A percentile compares a stretch with the other conserved stretches of the same genome.
These are phyloP conservation scores for Thermothelomyces thermophilus DNA, from an alignment of 2,329 filamentous ascomycete genomes.

Conservation along the genomic window DNA sequence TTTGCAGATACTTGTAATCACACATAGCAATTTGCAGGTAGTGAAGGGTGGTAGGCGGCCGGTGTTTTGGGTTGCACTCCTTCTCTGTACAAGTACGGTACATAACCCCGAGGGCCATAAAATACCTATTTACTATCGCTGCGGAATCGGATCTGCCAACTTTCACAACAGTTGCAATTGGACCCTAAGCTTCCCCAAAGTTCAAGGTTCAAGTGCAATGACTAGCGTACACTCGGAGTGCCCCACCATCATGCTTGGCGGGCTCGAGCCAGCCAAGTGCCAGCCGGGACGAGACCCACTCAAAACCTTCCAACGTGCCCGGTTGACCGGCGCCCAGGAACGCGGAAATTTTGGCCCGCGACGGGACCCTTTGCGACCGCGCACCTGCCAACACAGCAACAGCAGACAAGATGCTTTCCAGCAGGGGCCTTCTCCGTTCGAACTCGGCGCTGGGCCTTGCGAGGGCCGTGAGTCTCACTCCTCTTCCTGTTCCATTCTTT, in stretches of 20 bases:
- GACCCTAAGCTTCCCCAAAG: not conserved
- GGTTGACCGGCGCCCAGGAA: no score
- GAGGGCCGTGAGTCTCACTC: slow-evolving; percentile 28
- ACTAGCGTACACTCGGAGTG: not conserved
- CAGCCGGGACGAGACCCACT: not conserved
- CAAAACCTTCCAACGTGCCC: not conserved
- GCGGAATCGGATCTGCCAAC: no score
- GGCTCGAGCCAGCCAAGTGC: not conserved
- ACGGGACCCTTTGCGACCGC: not conserved
- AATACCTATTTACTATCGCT: no score
- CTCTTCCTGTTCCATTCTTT: no score
- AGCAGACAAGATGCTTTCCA: slow-evolving; percentile 44
- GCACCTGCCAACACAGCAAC: slow-evolving; percentile 5
- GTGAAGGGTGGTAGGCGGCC: no score
- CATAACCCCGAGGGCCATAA: no score
- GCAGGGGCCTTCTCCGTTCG: slow-evolving; percentile 45
- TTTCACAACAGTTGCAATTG: not conserved
- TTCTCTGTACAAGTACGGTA: no score
- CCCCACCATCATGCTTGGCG: no score
- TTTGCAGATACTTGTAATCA: no score
- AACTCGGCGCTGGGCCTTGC: slow-evolving; percentile 38
- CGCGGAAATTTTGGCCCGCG: slow-evolving; percentile 13
- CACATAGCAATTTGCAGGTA: no score
- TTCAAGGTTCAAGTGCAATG: no score
- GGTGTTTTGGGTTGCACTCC: no score